phyloP scores from a whole-genome alignment of 1,139 yeast genomes.

The Spencermartinsiella ligniputridi region DNA sequence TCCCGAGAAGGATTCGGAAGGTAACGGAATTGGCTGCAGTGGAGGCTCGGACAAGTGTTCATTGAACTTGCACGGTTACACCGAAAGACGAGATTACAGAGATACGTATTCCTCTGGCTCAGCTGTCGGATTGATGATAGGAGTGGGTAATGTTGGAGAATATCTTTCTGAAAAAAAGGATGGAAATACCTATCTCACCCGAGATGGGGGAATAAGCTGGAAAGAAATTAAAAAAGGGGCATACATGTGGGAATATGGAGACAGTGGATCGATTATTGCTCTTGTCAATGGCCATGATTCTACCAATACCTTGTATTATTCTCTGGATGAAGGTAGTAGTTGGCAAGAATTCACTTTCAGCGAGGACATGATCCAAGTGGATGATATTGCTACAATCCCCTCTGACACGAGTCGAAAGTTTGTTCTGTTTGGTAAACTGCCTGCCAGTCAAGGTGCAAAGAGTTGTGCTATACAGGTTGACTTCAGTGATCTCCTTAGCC shows the following conservation, averaged over 20 bases:
- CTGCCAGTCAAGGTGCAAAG: constrained; percentile 39
- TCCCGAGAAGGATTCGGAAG: constrained; percentile 60
- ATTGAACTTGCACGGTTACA: constrained; percentile 82
- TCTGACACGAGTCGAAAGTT: constrained; percentile 82
- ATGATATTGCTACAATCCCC: constrained; percentile 86
- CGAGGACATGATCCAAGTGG: constrained; percentile 50
- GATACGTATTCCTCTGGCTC: constrained; percentile 87
- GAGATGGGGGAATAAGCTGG: constrained; percentile 92
- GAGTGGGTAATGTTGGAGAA: constrained; percentile 86
- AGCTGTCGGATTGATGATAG: constrained; percentile 83
- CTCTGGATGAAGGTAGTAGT: constrained; percentile 72
- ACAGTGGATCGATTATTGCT: constrained; percentile 82
- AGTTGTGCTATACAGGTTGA: constrained; percentile 56
- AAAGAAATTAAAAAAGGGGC: constrained; percentile 67
- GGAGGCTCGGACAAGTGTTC: constrained; percentile 56
- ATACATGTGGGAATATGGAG: constrained; percentile 94
- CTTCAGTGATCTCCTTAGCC: constrained; percentile 55
- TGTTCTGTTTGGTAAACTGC: constrained; percentile 44
- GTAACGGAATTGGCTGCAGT: constrained; percentile 42
- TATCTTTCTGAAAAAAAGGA: constrained; percentile 45
- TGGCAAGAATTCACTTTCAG: constrained; percentile 70
- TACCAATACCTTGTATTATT: constrained; percentile 59
- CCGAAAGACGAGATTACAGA: constrained; percentile 77
- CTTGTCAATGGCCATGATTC: constrained; percentile 55
- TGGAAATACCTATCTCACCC: constrained; percentile 67